Evolutionary conservation across 495 filamentous ascomycete species (phyloP), one percentile per base, ranked within the genome.

Genomic region (Physcia stellaris): DNA sequence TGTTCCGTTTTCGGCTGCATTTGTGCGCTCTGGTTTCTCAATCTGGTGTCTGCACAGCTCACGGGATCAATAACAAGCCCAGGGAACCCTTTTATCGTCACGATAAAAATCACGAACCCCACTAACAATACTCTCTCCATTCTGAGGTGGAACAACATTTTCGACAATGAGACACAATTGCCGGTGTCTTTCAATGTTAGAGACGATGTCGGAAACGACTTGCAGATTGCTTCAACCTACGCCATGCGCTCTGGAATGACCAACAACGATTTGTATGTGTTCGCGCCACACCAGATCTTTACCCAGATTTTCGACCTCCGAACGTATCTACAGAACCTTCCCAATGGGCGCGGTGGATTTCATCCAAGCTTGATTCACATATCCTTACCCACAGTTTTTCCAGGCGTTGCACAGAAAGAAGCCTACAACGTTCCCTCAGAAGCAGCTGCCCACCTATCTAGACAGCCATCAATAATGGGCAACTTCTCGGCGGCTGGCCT

Each of bases 91-190:
- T 43, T 24, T 9, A 18, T 22, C 23, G 10, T 38, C 33, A 21
- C 2, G 6, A 30, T 43, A 10, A 15, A 5, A 4, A 38, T 43
- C 23, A 37, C 16, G 11, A 43, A 43, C 32, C 41, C 41, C 4
- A 38, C 41, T 12, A 13, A 21, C 3, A 6, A 43, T 12, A 43
- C 34, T 9, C 37, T 43, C 10, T 43, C 41, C 10, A 28, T 43
- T 7, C 34, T 43, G 2, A 21, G 15, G 12, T 38, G 34, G 41
- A 43, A 43, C 20, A 43, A 38, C 21, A 32, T 38, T 21, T 38
- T 43, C 21, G 41, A 43, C 21, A 22, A 27, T 4, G 33, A 9
- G 15, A 32, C 33, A 7, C 33, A 35, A 22, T 18, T 38, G n/a
- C 41, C 41, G 3, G 22, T 31, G 19, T 30, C 41, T 13, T 37